Base-by-base conservation (phyloP, 164 flowering plant species). In the Tetracentron sinense region DNA sequence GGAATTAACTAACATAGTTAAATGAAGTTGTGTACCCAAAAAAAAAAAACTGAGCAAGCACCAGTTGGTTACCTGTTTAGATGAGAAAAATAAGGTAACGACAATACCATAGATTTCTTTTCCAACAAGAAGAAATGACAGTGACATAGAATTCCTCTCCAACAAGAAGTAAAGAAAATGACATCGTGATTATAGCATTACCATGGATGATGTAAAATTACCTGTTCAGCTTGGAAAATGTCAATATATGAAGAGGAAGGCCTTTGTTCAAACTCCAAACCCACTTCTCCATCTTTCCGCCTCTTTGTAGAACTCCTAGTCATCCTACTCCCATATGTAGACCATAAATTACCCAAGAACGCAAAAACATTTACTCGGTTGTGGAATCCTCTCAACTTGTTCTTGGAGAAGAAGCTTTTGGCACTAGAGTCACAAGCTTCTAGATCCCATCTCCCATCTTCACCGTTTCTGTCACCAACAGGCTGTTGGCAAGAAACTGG, bases 261-360 rank as follows among this genome's bases (percentile, higher is more conserved):
- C 60, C 65, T 64, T 56, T 72, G 72, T 48, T 78, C 79, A 42
- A 63, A 57, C 59, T 64, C 71, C 10, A 23, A 48, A 21, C 29
- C 50, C 73, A 63, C 26, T 56, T 81, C 84, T 65, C 77, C 88
- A 73, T 79, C 85, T 72, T 83, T 76, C 69, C 72, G 60, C 66
- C 66, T 76, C 64, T 80, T 82, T 21, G 78, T 64, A 61, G 66
- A 77, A 56, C 63, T 73, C 64, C 72, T 70, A 22, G 47, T 8
- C 56, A 65, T 47, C 51, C 64, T 68, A 26, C 57, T 60, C 57
- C 72, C 70, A 60, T 44, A 69, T 19, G 59, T 25, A 42, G 65
- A 64, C 76, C 76, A 73, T 46, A 72, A 62, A 23, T 71, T 73
- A 55, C 67, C 56, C 29, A 74, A 35, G 30, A 61, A 70, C 21